Evolutionary conservation across 768 basidiomycete species (phyloP).

Genomic region (Rubroboletus satanas): DNA sequence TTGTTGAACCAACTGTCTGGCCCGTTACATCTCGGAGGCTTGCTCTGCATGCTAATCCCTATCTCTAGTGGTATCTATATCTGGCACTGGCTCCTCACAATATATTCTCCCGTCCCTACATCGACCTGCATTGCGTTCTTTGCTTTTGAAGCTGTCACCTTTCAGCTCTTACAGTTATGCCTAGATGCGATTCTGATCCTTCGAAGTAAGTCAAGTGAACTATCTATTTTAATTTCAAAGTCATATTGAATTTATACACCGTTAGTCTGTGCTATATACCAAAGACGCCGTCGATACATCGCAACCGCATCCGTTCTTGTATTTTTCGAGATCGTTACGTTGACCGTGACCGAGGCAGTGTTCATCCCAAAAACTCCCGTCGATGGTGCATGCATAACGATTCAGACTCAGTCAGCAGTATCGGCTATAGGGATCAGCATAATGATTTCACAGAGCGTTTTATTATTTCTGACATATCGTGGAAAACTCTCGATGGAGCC

Average conservation of each 20-base stretch:
- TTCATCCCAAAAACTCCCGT: neutral
- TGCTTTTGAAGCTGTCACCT: neutral
- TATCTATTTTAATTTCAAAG: neutral
- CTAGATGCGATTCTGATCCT: slow-evolving; percentile 16
- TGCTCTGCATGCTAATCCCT: neutral
- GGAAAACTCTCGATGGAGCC: slow-evolving; percentile 9
- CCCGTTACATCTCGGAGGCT: neutral
- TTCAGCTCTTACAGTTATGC: slow-evolving; percentile 12
- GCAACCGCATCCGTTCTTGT: neutral
- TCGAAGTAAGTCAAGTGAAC: slow-evolving; percentile 14
- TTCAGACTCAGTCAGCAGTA: neutral
- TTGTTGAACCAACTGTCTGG: slow-evolving; percentile 14
- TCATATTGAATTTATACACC: neutral
- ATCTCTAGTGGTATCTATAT: slow-evolving; percentile 2
- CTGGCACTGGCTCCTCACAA: neutral
- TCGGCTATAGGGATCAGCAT: neutral
- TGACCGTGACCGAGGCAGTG: neutral
- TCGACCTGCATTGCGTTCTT: slow-evolving; percentile 4
- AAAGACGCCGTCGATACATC: neutral
- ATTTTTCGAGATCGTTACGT: neutral
- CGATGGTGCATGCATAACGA: slow-evolving; percentile 9
- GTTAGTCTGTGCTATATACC: slow-evolving; percentile 18
- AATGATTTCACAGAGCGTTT: slow-evolving; percentile 9
- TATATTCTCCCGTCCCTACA: neutral
- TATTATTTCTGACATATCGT: slow-evolving; percentile 16